Percentiles rank a stretch among this genome's conserved stretches.
phyloP scores from a whole-genome alignment of 2,329 filamentous ascomycete species.

The Boeremia exigua region DNA sequence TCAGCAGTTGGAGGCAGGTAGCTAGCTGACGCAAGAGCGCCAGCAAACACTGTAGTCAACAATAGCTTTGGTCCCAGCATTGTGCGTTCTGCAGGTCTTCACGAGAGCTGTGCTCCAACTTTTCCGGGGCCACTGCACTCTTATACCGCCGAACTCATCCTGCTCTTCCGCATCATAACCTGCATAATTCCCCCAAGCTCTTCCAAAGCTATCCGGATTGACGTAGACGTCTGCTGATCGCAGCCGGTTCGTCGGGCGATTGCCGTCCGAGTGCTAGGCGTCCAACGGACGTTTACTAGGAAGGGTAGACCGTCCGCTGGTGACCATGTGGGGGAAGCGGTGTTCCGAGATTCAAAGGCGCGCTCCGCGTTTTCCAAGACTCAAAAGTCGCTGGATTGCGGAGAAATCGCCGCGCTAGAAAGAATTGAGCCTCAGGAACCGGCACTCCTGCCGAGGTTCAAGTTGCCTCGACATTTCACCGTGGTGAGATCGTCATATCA shows the following conservation, averaged over 20 bases:
- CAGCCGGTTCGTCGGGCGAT: constrained; percentile 28
- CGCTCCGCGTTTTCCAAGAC: constrained; percentile 4
- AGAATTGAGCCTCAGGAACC: constrained; percentile 16
- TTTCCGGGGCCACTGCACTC: constrained; percentile 1
- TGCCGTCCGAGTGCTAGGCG: constrained; percentile 22
- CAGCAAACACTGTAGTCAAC: constrained; percentile 26
- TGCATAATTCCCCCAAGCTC: constrained; percentile 14
- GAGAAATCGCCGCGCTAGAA: constrained; percentile 16
- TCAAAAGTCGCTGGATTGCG: constrained; percentile 1
- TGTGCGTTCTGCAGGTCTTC: constrained; percentile 6
- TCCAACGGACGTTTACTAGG: constrained; percentile 3
- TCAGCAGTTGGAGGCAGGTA: constrained; percentile 24
- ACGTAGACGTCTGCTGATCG: constrained; percentile 25
- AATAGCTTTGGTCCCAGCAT: constrained; percentile 31
- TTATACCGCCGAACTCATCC: constrained; percentile 4
- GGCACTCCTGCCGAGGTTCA: constrained; percentile 14
- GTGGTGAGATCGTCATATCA: neutral
- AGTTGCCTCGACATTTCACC: neutral
- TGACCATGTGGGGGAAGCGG: constrained; percentile 1
- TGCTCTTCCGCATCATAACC: constrained; percentile 7
- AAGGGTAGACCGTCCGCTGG: constrained; percentile 9
- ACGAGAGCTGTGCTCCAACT: constrained; percentile 13
- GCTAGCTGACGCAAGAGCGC: constrained; percentile 22
- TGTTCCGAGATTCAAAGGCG: constrained; percentile 4
- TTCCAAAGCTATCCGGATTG: constrained; percentile 22